Conservation (phyloP, 2,329 filamentous ascomycete genomes). For the Penicillium janthinellum region DNA sequence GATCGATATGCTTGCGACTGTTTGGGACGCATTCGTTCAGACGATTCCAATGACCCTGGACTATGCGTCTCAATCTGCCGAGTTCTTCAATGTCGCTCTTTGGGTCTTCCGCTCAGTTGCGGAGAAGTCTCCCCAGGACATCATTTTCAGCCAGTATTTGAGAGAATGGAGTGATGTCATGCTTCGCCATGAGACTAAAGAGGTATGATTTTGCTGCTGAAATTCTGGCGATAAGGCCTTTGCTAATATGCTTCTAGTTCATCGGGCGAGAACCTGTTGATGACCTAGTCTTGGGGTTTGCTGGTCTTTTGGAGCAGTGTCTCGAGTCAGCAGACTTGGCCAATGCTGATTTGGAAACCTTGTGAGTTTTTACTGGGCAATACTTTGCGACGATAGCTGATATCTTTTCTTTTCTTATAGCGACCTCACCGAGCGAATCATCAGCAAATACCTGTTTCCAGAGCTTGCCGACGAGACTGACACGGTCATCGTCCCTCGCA, state of each 20-base stretch:
- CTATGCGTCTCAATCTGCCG: slow-evolving; percentile 43
- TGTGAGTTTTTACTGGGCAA: slow-evolving; percentile 25
- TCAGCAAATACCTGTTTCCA: slow-evolving; percentile 69
- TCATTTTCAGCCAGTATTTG: slow-evolving; percentile 45
- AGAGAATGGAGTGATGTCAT: slow-evolving; percentile 47
- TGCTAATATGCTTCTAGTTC: slow-evolving; percentile 38
- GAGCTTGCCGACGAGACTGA: slow-evolving; percentile 43
- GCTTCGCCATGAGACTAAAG: slow-evolving; percentile 45
- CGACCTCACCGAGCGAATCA: slow-evolving; percentile 54
- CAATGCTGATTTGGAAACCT: slow-evolving; percentile 36
- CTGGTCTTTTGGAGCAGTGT: slow-evolving; percentile 46
- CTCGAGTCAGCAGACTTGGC: slow-evolving; percentile 42
- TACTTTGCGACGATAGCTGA: not conserved
- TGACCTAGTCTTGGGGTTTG: slow-evolving; percentile 47
- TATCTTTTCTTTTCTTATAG: slow-evolving; percentile 27
- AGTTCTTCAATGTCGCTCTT: slow-evolving; percentile 50
- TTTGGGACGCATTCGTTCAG: slow-evolving; percentile 49
- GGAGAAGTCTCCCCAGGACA: slow-evolving; percentile 40
- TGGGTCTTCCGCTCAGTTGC: slow-evolving; percentile 47
- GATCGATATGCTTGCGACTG: slow-evolving; percentile 45
- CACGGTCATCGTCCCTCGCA: slow-evolving; percentile 34
- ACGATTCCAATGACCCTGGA: slow-evolving; percentile 44
- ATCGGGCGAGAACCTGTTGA: slow-evolving; percentile 51
- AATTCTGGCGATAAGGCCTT: not conserved
- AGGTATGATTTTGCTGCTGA: slow-evolving; percentile 33